These are phyloP conservation scores for Astragalus membranaceus DNA, from an alignment of 306 rosid species.

Conservation along the genomic window DNA sequence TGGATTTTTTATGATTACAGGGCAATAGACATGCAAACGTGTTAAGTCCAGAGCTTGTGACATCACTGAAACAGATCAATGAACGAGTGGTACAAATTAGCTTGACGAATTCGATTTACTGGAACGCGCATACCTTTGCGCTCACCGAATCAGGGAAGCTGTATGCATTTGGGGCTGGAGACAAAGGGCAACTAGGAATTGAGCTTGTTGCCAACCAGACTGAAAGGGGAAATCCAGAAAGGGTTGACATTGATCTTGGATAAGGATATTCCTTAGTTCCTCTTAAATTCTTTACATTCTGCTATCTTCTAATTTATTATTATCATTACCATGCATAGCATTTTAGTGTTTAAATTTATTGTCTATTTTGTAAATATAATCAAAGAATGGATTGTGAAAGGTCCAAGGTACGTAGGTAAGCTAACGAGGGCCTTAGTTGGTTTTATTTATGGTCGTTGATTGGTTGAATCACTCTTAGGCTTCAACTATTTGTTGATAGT, in stretches of 20 bases:
- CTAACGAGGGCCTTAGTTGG: conserved; percentile 29
- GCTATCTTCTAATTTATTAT: conserved; percentile 41
- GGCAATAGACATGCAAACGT: conserved; percentile 63
- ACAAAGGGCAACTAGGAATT: conserved; percentile 87
- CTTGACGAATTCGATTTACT: conserved; percentile 77
- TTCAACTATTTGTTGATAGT: conserved; percentile 38
- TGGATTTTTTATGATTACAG: conserved; percentile 30
- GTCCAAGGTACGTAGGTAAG: conserved; percentile 36
- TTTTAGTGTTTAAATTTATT: conserved; percentile 37
- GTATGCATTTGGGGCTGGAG: conserved; percentile 89
- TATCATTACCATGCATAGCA: conserved; percentile 43
- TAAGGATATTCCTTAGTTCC: conserved; percentile 21
- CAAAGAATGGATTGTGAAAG: conserved; percentile 32
- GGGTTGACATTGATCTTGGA: conserved; percentile 70
- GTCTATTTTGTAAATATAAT: conserved; percentile 62
- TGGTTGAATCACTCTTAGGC: conserved; percentile 34
- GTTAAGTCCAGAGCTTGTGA: conserved; percentile 65
- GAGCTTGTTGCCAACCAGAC: conserved; percentile 66
- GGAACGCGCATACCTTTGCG: conserved; percentile 97
- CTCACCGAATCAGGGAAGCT: conserved; percentile 89
- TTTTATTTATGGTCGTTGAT: conserved; percentile 40
- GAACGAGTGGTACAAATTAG: conserved; percentile 89
- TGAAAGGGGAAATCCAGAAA: conserved; percentile 74
- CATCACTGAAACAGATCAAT: conserved; percentile 57
- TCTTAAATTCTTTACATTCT: conserved; percentile 22